Conservation (phyloP, 805 yeast genomes). For the Candida adriatica region DNA sequence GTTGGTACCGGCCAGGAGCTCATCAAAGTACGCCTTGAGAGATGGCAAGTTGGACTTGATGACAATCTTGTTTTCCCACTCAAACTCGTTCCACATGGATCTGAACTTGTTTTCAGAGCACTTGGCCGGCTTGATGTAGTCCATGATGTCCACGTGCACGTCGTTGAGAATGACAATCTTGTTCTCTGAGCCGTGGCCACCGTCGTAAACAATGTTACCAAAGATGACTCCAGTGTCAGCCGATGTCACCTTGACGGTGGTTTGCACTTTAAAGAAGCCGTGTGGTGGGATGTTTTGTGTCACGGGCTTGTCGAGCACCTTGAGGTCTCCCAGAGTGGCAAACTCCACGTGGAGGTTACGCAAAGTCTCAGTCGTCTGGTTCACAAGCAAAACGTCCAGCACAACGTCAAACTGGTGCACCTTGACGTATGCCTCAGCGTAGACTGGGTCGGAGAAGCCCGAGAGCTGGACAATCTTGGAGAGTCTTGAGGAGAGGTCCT, state of each 20-base stretch:
- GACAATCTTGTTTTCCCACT: constrained; percentile 97
- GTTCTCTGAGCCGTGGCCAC: constrained; percentile 84
- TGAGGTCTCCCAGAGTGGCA: constrained; percentile 92
- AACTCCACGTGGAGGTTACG: constrained; percentile 90
- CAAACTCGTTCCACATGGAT: constrained; percentile 98
- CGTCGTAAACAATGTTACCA: constrained; percentile 95
- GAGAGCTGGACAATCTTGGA: constrained; percentile 88
- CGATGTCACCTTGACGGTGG: constrained; percentile 88
- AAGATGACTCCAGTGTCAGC: constrained; percentile 98
- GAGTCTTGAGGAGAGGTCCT: constrained; percentile 67
- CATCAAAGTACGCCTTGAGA: constrained; percentile 72
- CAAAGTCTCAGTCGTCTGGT: constrained; percentile 87
- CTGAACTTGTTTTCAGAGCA: constrained; percentile 89
- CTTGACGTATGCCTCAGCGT: constrained; percentile 93
- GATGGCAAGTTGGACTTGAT: constrained; percentile 63
- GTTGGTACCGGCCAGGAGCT: constrained; percentile 74
- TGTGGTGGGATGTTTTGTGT: constrained; percentile 94
- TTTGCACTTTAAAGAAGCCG: constrained; percentile 85
- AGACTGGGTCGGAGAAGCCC: constrained; percentile 97
- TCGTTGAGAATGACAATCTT: constrained; percentile 90
- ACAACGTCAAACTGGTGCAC: constrained; percentile 97
- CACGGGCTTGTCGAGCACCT: constrained; percentile 86
- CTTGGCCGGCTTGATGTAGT: constrained; percentile 91
- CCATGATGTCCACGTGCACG: constrained; percentile 94
- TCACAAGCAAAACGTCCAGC: constrained; percentile 86